A percentile compares a stretch with the other conserved stretches of the same genome.
phyloP scores from a whole-genome alignment of 768 basidiomycete species.

The Tulasnella sp. region DNA sequence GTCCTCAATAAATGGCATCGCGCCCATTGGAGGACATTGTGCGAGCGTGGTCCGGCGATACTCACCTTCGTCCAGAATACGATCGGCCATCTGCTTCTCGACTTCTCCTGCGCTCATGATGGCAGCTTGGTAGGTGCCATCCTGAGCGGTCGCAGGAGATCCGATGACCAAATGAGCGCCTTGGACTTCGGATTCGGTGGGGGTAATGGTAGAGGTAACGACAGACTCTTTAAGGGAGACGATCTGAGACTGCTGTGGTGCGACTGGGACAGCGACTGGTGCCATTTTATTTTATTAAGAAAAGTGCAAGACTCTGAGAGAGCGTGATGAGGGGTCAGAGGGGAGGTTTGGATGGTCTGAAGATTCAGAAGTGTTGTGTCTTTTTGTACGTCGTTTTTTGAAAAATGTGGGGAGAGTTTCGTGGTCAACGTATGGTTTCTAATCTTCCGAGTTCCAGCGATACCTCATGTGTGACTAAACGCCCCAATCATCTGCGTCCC shows the following conservation, averaged over 20 bases:
- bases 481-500: background rate
- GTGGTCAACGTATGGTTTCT: background rate
- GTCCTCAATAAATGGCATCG: constrained; percentile 25
- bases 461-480: background rate
- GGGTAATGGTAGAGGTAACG: background rate
- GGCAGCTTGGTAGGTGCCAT: constrained; percentile 73
- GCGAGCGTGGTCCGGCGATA: constrained; percentile 8
- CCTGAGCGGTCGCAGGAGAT: constrained; percentile 69
- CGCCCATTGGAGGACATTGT: background rate
- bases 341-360: background rate
- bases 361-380: background rate
- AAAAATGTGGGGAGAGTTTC: constrained; percentile 9
- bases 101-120: constrained; percentile 53
- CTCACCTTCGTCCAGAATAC: constrained; percentile 75
- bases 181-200: background rate
- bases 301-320: background rate
- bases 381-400: constrained; percentile 14
- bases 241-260: background rate
- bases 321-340: background rate
- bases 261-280: constrained; percentile 16
- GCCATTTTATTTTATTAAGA: constrained; percentile 9
- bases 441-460: constrained; percentile 2
- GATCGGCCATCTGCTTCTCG: constrained; percentile 78
- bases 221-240: background rate
- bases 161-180: constrained; percentile 59